These are phyloP conservation scores for Metarhizium anisopliae DNA, from an alignment of 2,329 filamentous ascomycete species.

Conservation along the genomic window DNA sequence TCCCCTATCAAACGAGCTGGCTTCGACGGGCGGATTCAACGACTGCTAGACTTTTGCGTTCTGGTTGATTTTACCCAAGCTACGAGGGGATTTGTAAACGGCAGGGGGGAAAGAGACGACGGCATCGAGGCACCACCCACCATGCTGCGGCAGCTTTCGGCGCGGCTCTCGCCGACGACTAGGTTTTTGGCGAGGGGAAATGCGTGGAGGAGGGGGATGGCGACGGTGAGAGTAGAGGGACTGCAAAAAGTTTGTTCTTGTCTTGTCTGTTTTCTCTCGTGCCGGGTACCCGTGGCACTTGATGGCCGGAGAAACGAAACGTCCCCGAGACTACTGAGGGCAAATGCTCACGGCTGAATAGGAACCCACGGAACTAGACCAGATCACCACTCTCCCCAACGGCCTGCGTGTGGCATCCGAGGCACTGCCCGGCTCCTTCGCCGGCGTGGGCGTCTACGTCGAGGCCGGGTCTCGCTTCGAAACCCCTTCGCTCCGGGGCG, in stretches of 20 bases:
- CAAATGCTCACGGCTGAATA: constrained; percentile 7
- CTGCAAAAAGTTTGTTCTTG: constrained; percentile 22
- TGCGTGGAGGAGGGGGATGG: constrained; percentile 12
- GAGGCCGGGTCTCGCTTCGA: constrained; percentile 94
- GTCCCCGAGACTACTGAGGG: too few relatives aligned
- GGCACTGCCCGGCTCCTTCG: constrained; percentile 87
- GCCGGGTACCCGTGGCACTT: neutral
- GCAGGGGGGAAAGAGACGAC: neutral
- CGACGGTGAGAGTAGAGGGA: constrained; percentile 25
- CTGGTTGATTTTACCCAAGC: neutral
- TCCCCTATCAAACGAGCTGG: neutral
- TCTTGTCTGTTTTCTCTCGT: neutral
- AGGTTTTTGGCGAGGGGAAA: constrained; percentile 15
- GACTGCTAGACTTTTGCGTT: neutral
- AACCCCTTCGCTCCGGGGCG: constrained; percentile 72
- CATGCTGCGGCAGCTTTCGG: constrained; percentile 28
- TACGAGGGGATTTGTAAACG: neutral
- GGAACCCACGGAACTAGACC: constrained; percentile 79
- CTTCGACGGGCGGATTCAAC: neutral
- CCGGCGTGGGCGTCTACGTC: constrained; percentile 90
- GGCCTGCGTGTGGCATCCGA: constrained; percentile 92
- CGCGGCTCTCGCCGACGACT: constrained; percentile 19
- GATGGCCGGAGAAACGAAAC: neutral
- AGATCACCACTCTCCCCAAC: constrained; percentile 83
- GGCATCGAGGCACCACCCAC: neutral